Conservation (phyloP, 306 rosid genomes). For the Vigna mungo region DNA sequence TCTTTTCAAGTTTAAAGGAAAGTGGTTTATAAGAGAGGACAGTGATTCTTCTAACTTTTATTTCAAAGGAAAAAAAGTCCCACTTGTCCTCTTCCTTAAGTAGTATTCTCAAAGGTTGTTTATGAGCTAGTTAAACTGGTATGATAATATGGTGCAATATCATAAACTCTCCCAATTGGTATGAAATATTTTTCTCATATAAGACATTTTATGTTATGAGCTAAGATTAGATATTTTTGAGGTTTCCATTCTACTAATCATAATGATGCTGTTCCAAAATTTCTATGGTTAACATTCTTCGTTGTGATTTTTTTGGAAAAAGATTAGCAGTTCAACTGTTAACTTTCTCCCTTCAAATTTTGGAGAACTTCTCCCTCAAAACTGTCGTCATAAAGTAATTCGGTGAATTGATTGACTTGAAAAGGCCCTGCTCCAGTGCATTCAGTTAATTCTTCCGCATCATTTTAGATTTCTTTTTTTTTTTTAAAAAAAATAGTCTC, state of each 20-base stretch:
- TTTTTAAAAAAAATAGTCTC: background rate
- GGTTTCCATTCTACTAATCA: background rate
- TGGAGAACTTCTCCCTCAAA: too few species aligned
- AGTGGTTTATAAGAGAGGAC: conserved; percentile 5
- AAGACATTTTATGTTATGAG: background rate
- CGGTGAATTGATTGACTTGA: too few species aligned
- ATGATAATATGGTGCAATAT: conserved; percentile 12
- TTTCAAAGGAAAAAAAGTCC: background rate
- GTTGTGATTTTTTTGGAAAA: conserved; percentile 7
- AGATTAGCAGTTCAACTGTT: background rate
- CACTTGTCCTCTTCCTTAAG: background rate
- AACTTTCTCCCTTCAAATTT: too few species aligned
- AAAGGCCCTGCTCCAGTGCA: too few species aligned
- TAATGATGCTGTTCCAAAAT: background rate
- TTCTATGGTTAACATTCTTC: background rate
- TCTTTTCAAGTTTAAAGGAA: conserved; percentile 22
- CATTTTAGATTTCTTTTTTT: background rate
- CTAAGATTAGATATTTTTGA: background rate
- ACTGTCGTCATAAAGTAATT: too few species aligned
- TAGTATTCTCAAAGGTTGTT: background rate
- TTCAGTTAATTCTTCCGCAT: too few species aligned
- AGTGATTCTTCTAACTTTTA: conserved; percentile 3
- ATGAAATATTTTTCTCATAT: background rate
- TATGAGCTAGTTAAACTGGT: background rate
- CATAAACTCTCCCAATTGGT: background rate